Evolutionary conservation across 176 grass and related monocot species (phyloP).

Genomic region (Cenchrus purpureus): DNA sequence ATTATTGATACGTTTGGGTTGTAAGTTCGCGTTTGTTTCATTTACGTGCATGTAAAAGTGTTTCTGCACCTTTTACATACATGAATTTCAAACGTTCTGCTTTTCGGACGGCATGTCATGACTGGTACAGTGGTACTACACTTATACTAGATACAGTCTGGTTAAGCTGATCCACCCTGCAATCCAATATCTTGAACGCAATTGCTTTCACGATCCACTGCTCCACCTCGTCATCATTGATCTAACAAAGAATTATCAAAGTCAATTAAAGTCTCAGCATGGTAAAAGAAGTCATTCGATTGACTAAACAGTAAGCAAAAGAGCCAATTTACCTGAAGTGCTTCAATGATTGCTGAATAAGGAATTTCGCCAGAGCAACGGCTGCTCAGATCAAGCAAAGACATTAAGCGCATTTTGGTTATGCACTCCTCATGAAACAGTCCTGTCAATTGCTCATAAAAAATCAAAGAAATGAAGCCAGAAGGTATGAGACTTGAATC

Average conservation of each 20-base stretch:
- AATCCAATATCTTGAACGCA: constrained; percentile 76
- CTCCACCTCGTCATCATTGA: constrained; percentile 91
- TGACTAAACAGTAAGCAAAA: background rate
- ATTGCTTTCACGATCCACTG: constrained; percentile 98
- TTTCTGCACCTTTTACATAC: background rate
- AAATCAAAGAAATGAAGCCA: background rate
- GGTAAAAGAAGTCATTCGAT: background rate
- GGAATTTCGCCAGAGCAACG: constrained; percentile 68
- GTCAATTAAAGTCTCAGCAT: constrained; percentile 1
- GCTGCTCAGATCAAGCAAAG: constrained; percentile 79
- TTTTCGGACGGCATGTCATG: too few species aligned
- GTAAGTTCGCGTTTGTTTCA: background rate
- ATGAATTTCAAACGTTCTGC: too few species aligned
- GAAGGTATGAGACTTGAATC: background rate
- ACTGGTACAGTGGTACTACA: too few species aligned
- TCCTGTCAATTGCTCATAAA: constrained; percentile 41
- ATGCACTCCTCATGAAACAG: constrained; percentile 86
- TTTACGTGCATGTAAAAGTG: background rate
- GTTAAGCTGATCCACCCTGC: constrained; percentile 90
- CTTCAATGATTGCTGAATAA: constrained; percentile 76
- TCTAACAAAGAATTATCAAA: constrained; percentile 47
- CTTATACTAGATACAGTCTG: constrained; percentile 40
- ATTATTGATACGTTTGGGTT: background rate
- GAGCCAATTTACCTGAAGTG: constrained; percentile 60
- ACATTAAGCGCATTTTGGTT: constrained; percentile 87